phyloP scores from a whole-genome alignment of 2,329 filamentous ascomycete species.

The Metarhizium rileyi region DNA sequence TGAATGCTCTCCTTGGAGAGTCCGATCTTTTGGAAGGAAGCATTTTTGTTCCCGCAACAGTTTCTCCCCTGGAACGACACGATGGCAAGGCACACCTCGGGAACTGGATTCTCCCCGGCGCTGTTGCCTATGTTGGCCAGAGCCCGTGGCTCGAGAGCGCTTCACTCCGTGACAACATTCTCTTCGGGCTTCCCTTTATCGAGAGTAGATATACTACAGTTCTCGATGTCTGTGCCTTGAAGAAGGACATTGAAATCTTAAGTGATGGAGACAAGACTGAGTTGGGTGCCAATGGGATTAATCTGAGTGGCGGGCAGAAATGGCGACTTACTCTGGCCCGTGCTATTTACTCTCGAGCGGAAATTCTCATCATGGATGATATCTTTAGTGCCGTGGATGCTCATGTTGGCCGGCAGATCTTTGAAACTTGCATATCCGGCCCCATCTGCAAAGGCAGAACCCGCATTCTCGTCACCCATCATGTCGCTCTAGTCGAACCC shows the following conservation, averaged over 20 bases:
- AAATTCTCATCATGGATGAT: slow-evolving; percentile 70
- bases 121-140: slow-evolving; percentile 67
- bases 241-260: slow-evolving; percentile 68
- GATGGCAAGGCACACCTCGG: slow-evolving; percentile 51
- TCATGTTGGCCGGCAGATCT: slow-evolving; percentile 70
- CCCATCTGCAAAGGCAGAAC: slow-evolving; percentile 61
- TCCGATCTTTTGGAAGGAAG: slow-evolving; percentile 56
- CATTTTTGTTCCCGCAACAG: slow-evolving; percentile 44
- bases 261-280: slow-evolving; percentile 70
- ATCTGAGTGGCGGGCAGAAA: slow-evolving; percentile 73
- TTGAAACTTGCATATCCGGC: slow-evolving; percentile 65
- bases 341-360: slow-evolving; percentile 69
- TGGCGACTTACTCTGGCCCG: slow-evolving; percentile 75
- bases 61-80: slow-evolving; percentile 42
- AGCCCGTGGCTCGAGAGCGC: slow-evolving; percentile 83
- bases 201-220: slow-evolving; percentile 61
- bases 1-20: slow-evolving; percentile 67
- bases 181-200: slow-evolving; percentile 65
- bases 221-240: slow-evolving; percentile 61
- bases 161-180: slow-evolving; percentile 66
- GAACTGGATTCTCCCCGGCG: slow-evolving; percentile 60
- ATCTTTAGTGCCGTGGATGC: slow-evolving; percentile 78
- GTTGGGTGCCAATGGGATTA: slow-evolving; percentile 77
- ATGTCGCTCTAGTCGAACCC: slow-evolving; percentile 61
- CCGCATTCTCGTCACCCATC: slow-evolving; percentile 71